phyloP scores from a whole-genome alignment of 306 rosid genomes.

The Dryas octopetala region DNA sequence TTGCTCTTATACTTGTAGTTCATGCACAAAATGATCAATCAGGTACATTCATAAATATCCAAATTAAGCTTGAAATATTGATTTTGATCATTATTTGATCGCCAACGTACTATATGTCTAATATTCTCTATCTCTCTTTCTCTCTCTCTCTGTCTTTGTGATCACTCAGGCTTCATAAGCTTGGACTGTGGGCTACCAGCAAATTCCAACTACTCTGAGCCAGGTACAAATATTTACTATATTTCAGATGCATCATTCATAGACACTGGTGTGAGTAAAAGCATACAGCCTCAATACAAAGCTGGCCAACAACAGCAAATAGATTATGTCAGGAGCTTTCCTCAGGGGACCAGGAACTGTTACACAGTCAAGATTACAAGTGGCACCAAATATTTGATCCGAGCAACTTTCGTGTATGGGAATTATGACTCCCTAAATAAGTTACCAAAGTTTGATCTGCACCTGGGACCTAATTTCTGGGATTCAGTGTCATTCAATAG shows the following conservation, averaged over 20 bases:
- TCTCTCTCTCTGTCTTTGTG: not conserved
- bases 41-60: conserved; percentile 25
- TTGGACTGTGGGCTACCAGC: conserved; percentile 49
- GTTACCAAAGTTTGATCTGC: conserved; percentile 43
- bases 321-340: conserved; percentile 45
- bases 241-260: conserved; percentile 48
- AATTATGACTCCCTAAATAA: conserved; percentile 41
- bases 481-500: conserved; percentile 19
- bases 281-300: conserved; percentile 3
- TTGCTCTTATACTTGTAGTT: conserved; percentile 20
- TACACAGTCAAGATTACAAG: conserved; percentile 39
- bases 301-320: conserved; percentile 19
- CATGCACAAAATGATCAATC: conserved; percentile 46
- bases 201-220: conserved; percentile 27
- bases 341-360: conserved; percentile 54
- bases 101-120: not conserved
- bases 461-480: conserved; percentile 48
- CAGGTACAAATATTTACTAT: conserved; percentile 34
- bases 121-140: not conserved
- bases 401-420: conserved; percentile 43
- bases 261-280: conserved; percentile 30
- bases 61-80: not conserved
- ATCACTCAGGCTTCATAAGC: conserved; percentile 51
- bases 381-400: conserved; percentile 37
- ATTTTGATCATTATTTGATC: not conserved